These are phyloP conservation scores for Fusarium caatingaense DNA, from an alignment of 2,329 filamentous ascomycete species.

Conservation along the genomic window DNA sequence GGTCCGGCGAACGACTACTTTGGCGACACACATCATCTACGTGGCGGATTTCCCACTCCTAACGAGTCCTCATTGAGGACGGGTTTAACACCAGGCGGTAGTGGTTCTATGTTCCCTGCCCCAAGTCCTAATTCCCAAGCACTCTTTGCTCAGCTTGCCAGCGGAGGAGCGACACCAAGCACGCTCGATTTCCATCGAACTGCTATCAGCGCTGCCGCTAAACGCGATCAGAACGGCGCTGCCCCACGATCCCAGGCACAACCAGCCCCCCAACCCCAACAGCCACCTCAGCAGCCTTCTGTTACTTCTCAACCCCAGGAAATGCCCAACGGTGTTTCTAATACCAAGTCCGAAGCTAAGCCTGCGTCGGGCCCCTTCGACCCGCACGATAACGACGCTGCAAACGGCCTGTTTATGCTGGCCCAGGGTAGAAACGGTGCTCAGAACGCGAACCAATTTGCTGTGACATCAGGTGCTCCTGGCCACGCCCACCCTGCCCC, in stretches of 20 bases:
- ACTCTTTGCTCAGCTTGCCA: constrained; percentile 81
- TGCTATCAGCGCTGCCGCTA: constrained; percentile 81
- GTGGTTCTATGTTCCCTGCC: constrained; percentile 96
- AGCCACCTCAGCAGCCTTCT: constrained; percentile 36
- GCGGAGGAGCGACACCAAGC: constrained; percentile 85
- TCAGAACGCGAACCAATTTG: constrained; percentile 62
- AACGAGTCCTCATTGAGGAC: constrained; percentile 96
- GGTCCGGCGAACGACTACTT: constrained; percentile 91
- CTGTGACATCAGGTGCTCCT: constrained; percentile 58
- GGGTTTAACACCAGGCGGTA: constrained; percentile 91
- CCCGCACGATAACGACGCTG: constrained; percentile 93
- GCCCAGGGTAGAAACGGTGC: constrained; percentile 75
- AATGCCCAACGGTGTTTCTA: constrained; percentile 53
- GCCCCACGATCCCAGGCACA: constrained; percentile 47
- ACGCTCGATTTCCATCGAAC: constrained; percentile 96
- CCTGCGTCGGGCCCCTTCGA: constrained; percentile 76
- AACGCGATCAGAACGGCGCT: constrained; percentile 62
- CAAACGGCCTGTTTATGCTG: constrained; percentile 92
- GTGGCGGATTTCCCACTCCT: constrained; percentile 89
- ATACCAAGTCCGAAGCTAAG: constrained; percentile 62
- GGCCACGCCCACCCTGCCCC: constrained; percentile 62
- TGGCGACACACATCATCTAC: constrained; percentile 79
- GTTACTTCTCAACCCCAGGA: constrained; percentile 68
- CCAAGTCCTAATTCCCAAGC: constrained; percentile 89
- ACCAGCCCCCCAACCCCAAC: constrained; percentile 50